Percentiles rank a stretch among this genome's conserved stretches.
Conservation (phyloP, 1,284 basidiomycete genomes). For the Apiotrichum siamense region DNA sequence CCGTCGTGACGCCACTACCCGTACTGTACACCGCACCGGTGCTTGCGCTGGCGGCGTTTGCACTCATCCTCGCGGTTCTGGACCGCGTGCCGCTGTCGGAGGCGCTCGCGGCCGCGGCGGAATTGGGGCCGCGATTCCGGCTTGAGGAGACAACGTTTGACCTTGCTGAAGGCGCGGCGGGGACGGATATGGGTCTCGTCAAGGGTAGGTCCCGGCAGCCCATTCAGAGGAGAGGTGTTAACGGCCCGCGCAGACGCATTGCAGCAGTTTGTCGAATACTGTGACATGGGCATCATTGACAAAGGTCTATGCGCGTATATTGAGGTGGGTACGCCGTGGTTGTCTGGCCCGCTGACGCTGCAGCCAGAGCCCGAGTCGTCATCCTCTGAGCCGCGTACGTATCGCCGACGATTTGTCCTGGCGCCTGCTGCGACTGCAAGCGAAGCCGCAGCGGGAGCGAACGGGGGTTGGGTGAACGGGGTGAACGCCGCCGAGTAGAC, state of each 20-base stretch:
- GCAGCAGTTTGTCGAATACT: constrained; percentile 10
- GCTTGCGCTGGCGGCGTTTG: constrained; percentile 25
- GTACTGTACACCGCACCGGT: constrained; percentile 26
- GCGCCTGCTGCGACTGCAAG: background rate
- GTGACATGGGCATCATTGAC: constrained; percentile 13
- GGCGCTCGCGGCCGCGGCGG: constrained; percentile 20
- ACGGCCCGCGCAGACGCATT: constrained; percentile 12
- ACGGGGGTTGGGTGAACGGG: background rate
- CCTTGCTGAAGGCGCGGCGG: constrained; percentile 8
- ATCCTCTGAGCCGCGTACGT: background rate
- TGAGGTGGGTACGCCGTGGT: background rate
- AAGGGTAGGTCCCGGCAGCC: constrained; percentile 17
- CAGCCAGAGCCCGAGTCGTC: background rate
- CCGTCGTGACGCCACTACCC: constrained; percentile 23
- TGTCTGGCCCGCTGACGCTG: background rate
- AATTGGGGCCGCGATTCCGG: constrained; percentile 25
- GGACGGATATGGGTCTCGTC: constrained; percentile 17
- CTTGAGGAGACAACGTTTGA: constrained; percentile 24
- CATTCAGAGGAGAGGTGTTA: background rate
- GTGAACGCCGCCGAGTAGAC: too few species aligned
- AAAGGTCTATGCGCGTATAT: constrained; percentile 2
- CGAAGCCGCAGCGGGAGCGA: background rate
- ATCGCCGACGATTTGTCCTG: constrained; percentile 5
- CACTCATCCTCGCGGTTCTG: constrained; percentile 23
- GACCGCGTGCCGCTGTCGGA: constrained; percentile 17